Percentiles rank a stretch among this genome's conserved stretches.
Conservation (phyloP, 768 basidiomycete species). For the Phaeotremella skinneri region DNA sequence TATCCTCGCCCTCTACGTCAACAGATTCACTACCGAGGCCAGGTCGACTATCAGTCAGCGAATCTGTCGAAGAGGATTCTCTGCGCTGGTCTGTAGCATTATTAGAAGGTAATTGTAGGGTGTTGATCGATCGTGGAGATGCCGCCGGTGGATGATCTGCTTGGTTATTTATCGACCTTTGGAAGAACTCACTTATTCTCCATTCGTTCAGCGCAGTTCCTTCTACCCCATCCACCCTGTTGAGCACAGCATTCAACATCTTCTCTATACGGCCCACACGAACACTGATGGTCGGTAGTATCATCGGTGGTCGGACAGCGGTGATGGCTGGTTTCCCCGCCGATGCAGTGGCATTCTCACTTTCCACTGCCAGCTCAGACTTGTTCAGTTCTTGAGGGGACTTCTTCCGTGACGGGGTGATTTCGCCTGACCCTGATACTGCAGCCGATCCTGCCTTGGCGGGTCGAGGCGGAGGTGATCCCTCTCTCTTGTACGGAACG, state of each 20-base stretch:
- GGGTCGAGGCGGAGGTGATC: constrained; percentile 14
- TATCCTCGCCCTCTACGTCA: constrained; percentile 13
- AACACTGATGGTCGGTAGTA: constrained; percentile 37
- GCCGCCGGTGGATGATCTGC: constrained; percentile 39
- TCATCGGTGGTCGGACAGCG: constrained; percentile 10
- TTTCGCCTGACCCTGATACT: background rate
- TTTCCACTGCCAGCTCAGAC: background rate
- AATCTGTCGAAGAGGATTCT: background rate
- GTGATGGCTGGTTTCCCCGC: constrained; percentile 4
- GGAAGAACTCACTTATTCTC: constrained; percentile 35
- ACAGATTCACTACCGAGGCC: constrained; percentile 10
- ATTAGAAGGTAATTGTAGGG: background rate
- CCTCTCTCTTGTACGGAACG: constrained; percentile 21
- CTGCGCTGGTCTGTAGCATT: background rate
- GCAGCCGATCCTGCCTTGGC: background rate
- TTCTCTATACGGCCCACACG: constrained; percentile 37
- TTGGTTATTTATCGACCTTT: background rate
- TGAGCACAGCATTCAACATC: constrained; percentile 42
- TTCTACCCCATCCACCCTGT: constrained; percentile 36
- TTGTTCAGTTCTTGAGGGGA: background rate
- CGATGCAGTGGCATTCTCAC: constrained; percentile 2
- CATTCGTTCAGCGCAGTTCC: constrained; percentile 39
- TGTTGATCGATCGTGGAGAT: constrained; percentile 23
- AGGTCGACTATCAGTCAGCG: constrained; percentile 6
- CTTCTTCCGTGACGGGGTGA: background rate